A percentile compares a stretch with the other conserved stretches of the same genome.
Conservation (phyloP, 2,329 filamentous ascomycete genomes). For the Fusarium sp. region DNA sequence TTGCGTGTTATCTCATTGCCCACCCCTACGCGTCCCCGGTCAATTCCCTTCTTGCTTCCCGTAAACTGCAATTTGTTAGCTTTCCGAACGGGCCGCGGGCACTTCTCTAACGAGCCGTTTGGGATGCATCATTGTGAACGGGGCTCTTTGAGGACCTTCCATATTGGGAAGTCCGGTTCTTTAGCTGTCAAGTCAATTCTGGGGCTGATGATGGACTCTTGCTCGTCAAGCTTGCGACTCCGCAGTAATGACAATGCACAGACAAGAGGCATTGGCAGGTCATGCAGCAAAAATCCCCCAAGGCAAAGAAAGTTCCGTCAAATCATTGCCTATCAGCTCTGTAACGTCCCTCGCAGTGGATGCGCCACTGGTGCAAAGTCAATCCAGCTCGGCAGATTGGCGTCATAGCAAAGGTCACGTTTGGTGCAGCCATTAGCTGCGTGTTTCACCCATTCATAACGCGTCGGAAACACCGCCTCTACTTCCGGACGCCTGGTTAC, state of each 20-base stretch:
- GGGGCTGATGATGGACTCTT: slow-evolving; percentile 1
- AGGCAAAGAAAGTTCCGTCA: not conserved
- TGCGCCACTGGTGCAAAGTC: slow-evolving; percentile 1
- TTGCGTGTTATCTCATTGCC: not conserved
- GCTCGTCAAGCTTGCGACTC: not conserved
- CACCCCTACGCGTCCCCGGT: not conserved
- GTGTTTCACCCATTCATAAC: slow-evolving; percentile 1
- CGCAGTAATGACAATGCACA: not conserved
- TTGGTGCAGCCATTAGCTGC: not conserved
- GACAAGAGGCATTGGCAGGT: not conserved
- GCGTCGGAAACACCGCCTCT: slow-evolving; percentile 1
- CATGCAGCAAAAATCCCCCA: not conserved
- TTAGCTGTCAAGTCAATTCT: not conserved
- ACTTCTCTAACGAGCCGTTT: slow-evolving; percentile 1
- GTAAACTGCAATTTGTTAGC: not conserved
- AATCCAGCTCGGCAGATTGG: not conserved
- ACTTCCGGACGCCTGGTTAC: slow-evolving; percentile 1
- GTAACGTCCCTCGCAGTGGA: not conserved
- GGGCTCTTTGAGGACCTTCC: slow-evolving; percentile 2
- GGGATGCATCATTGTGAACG: not conserved
- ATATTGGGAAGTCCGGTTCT: not conserved
- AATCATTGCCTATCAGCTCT: not conserved
- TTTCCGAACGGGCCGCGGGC: slow-evolving; percentile 2
- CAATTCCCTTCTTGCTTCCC: not conserved
- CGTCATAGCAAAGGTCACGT: not conserved